Conservation (phyloP, 768 basidiomycete species). For the Strobilomyces echinocephalus region DNA sequence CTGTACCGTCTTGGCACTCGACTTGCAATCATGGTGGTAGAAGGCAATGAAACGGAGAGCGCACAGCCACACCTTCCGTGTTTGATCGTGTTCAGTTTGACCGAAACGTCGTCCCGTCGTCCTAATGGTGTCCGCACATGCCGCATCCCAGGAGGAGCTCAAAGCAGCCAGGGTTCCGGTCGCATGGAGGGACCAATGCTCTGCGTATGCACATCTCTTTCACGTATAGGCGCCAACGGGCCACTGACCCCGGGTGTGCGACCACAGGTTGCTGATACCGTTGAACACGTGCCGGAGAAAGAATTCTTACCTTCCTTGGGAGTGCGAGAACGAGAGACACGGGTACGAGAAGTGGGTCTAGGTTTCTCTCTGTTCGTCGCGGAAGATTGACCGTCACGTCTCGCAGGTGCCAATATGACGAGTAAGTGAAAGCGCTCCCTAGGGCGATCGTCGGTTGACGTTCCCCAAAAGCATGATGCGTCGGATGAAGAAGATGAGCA, state of each 20-base stretch:
- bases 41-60: no score
- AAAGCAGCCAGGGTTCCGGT: conserved; percentile 71
- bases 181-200: conserved; percentile 86
- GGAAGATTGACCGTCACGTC: conserved; percentile 2
- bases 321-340: conserved; percentile 86
- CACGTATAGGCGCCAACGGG: neutral
- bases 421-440: conserved; percentile 50
- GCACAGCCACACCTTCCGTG: conserved; percentile 20
- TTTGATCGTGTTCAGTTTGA: neutral
- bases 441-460: neutral
- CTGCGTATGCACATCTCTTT: conserved; percentile 57
- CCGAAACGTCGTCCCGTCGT: neutral
- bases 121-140: conserved; percentile 65
- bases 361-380: neutral
- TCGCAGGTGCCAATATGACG: conserved; percentile 87
- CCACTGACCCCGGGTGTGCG: neutral
- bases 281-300: conserved; percentile 82
- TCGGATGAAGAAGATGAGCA: conserved; percentile 80
- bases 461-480: conserved; percentile 62
- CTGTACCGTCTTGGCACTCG: no score
- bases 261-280: conserved; percentile 71
- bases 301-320: conserved; percentile 81
- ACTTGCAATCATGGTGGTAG: no score
- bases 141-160: conserved; percentile 80
- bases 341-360: conserved; percentile 72